Evolutionary conservation across 1,284 basidiomycete genomes (phyloP), one percentile per base, ranked within the genome.

Genomic region (Xerocomus nothofagi): DNA sequence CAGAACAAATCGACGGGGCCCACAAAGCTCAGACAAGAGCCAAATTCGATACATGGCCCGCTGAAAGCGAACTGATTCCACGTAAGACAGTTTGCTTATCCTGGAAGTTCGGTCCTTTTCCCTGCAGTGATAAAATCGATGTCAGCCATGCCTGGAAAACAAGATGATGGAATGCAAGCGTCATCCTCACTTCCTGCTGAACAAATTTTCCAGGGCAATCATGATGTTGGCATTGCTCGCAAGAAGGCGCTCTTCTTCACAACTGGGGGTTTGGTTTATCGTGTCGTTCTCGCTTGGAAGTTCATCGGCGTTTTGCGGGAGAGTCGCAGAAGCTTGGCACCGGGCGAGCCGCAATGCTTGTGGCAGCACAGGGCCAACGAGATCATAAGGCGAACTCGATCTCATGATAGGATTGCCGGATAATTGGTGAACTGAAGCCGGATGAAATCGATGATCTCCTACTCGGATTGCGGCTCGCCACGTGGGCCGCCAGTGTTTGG

Each of bases 41-140:
- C 65, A 65, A 12, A 71, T 39, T 3, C 63, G 61, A 50, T 69
- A 69, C 31, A 70, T 47, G 7, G 67, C 64, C 31, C 59, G 55
- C 23, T 58, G 61, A 43, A 73, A 71, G 12, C 59, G 59, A 46
- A 53, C 54, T 1, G 66, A 72, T 51, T 71, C 67, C 17, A 53
- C 29, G 4, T 47, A 44, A 18, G 59, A 55, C n/a, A 72, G 49
- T 18, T 54, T 57, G 42, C 64, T 71, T 9, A 40, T 55, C 23
- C 44, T 50, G 24, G 55, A 62, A 6, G 49, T 53, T 30, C 66
- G 60, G 47, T 70, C 62, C 47, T 68, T 69, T 36, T 66, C 57
- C 49, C 69, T 72, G 36, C 12, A 11, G n/a, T 26, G 7, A 26
- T 18, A 7, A 3, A 26, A 18, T 31, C 10, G 7, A 14, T 2